Base-by-base conservation (phyloP, 1,139 yeast genomes). In the Zygosaccharomyces pseudobailii region DNA sequence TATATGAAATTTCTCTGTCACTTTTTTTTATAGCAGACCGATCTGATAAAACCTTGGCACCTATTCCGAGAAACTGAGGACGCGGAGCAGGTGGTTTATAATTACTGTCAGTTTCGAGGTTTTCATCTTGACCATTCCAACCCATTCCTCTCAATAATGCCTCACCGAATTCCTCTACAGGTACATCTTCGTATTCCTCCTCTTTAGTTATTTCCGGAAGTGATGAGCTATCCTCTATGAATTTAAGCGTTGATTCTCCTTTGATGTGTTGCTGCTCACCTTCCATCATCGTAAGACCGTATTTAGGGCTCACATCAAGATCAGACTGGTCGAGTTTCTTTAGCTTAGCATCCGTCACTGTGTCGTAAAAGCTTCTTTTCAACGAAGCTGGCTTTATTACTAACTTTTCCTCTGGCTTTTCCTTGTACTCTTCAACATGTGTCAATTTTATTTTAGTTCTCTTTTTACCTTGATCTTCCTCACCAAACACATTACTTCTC, bases 91-190 rank as follows among this genome's bases (percentile, higher is more conserved):
- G 54, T 17, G 33, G 22, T 8, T 30, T 42, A 6, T 43, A 41
- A 5, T 21, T 28, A 3, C 43, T 36, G n/a, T 39, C 41, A 10
- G 48, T 36, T 4, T 44, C 43, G 8, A 50, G 54, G 1, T 54
- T 55, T 4, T 57, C 58, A 1, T 53, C 55, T 4, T 56, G 55
- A 4, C 70, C 77, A 36, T 68, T 68, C 80, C 82, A 78, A 0
- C 86, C 87, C 83, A 82, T 79, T 0, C 87, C 87, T 40, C 85
- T 67, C 19, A 82, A 62, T 65, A 82, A 69, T 0, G 96, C 97
- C 4, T 82, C 82, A 0, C 97, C 97, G 71, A 90, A 90, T 43
- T 82, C 82, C 47, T 84, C 95, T 0, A 90, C 89, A 0, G 97
- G 95, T 0, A 90, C 80, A 4, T 74, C 68, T 27, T 76, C 75